phyloP scores from a whole-genome alignment of 163 green algal species.

The Prototheca wickerhamii region DNA sequence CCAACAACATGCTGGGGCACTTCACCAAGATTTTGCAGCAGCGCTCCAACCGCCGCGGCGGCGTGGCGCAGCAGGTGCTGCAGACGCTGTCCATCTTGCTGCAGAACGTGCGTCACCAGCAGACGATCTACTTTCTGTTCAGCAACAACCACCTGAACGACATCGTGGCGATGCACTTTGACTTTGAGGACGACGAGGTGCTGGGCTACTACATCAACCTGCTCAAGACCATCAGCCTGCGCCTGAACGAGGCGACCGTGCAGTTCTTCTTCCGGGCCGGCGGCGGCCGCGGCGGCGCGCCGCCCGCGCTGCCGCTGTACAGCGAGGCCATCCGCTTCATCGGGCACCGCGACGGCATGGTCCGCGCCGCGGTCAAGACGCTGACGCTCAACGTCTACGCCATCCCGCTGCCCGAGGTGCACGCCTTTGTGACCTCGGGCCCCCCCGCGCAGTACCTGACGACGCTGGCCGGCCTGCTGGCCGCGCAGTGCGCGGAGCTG shows the following conservation, averaged over 20 bases:
- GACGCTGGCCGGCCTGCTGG: conserved; percentile 53
- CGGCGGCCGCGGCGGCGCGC: conserved; percentile 1
- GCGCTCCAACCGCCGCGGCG: conserved; percentile 53
- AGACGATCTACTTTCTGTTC: conserved; percentile 92
- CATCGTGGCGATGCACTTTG: conserved; percentile 73
- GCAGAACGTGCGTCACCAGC: conserved; percentile 88
- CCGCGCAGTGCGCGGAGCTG: conserved; percentile 55
- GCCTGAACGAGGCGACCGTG: conserved; percentile 77
- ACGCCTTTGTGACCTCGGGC: conserved; percentile 47
- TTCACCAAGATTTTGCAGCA: conserved; percentile 68
- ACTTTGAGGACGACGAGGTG: conserved; percentile 91
- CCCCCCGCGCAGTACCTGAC: conserved; percentile 56
- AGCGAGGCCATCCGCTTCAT: conserved; percentile 84
- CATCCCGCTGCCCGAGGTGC: conserved; percentile 58
- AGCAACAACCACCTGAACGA: conserved; percentile 97
- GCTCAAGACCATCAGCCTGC: conserved; percentile 89
- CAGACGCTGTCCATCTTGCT: conserved; percentile 96
- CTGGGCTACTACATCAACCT: conserved; percentile 94
- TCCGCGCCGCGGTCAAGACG: conserved; percentile 75
- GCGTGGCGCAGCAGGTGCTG: conserved; percentile 77
- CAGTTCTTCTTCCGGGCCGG: conserved; percentile 85
- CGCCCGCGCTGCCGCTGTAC: conserved; percentile 82
- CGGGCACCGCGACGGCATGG: conserved; percentile 87
- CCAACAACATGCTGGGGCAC: conserved; percentile 83
- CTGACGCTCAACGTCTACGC: conserved; percentile 92